Evolutionary conservation across 768 basidiomycete species (phyloP), one percentile per base, ranked within the genome.

Genomic region (Pleurotus tuoliensis): DNA sequence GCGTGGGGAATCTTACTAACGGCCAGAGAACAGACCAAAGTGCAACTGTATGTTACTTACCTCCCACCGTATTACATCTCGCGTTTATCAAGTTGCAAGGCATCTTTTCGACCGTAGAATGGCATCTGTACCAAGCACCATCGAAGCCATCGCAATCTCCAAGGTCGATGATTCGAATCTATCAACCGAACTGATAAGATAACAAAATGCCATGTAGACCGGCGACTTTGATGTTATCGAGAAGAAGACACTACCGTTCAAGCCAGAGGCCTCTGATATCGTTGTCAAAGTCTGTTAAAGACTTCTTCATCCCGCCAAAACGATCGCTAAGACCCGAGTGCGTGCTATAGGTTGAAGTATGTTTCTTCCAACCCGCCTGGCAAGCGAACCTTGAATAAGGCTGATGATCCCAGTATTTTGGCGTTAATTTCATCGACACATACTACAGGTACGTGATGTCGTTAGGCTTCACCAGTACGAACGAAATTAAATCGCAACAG

Each of bases 361-460:
- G 51, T 53, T 12, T 41, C 11, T 53, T 11, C 8, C 16, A 41
- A n/a, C n/a, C 48, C 15, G 5, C 24, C 24, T 25, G 24, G 30
- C 24, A 4, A 12, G 13, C 15, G 48, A 5, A 5, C 7, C 20
- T 13, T 5, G 7, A 34, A 15, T 34, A 34, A 27, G 24, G n/a
- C 48, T n/a, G 20, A 22, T 11, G 12, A 39, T 25, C 39, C 16
- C 51, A 91, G 62, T 93, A 86, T 62, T 72, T 79, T 7, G 92
- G 91, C 4, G 80, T 96, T 63, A 97, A 97, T 74, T 97, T 90
- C 67, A 92, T 89, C 66, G 89, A 91, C 67, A 85, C 83, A 43
- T 95, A 97, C 69, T 84, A 81, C 66, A 78, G 94, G 82, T 87
- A 71, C 69, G 61, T 27, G 9, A 44, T n/a, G 16, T 4, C 5